Base-by-base conservation (phyloP, 768 basidiomycete species). In the Megacollybia marginata region DNA sequence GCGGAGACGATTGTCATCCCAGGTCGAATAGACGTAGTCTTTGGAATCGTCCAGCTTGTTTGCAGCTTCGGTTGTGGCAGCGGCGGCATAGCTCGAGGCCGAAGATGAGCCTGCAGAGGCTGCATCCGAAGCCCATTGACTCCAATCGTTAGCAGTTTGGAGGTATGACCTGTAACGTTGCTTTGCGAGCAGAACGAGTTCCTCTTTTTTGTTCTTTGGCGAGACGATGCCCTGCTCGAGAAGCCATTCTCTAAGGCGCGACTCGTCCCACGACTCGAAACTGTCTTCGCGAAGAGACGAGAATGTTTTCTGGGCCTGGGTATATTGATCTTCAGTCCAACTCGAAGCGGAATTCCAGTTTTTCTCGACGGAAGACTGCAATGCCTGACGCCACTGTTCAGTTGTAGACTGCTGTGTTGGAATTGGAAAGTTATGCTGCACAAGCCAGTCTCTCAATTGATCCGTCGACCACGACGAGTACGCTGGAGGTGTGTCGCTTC, bases 11-110 rank as follows among this genome's bases (percentile, higher is more conserved):
- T 74, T 84, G 55, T 94, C 90, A 49, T 87, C 83, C 95, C 95
- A 96, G 0, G 86, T 79, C 0, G 88, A 91, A 64, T 88, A 95
- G 15, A 93, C 68, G 57, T 92, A 94, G 63, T 97, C 93, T 62
- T 83, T 89, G 31, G 82, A 64, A 51, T 87, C 79, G 53, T 93
- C 86, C 18, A 91, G 62, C 23, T 67, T 68, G 19, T 71, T 68
- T 8, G 63, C 65, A 9, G 71, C 78, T 2, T 75, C 72, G 13
- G 73, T 66, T 1, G 82, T 79, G 2, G 82, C 79, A 52, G 80
- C 75, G 0, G 79, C 69, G 12, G 67, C 70, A 1, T 73, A 48
- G 45, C 66, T 75, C 9, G 72, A 68, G 13, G 68, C 57, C 36
- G 67, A 70, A 55, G 69, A 62, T 13, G 69, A 68, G 4, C 71